Base-by-base conservation (phyloP, 176 grass and related monocot genomes). In the Cymbopogon citratus region DNA sequence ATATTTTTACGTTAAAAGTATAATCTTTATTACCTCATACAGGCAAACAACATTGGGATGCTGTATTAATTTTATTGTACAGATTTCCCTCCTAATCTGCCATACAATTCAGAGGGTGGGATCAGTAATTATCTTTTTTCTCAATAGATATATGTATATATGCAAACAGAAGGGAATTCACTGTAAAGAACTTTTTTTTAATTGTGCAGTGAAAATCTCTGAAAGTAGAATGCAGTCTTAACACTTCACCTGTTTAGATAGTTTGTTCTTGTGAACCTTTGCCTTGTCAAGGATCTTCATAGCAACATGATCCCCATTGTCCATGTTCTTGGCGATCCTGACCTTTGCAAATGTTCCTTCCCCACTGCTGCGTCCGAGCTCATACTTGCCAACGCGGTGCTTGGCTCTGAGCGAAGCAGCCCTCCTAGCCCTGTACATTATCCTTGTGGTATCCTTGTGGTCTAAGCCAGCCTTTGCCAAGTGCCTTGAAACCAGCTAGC, bases 261-360 rank as follows among this genome's bases (percentile, higher is more conserved):
- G 73, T 74, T 67, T 90, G 83, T 97, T 82, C 79, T 91, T 97
- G 51, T 90, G 77, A 78, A 97, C 88, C 76, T 94, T 97, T 34
- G 89, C 91, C 67, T 97, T 97, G 69, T 94, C 94, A 24, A 97
- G 83, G 40, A 97, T 97, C 84, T 97, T 97, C 79, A 97, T 90
- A 40, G 94, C 94, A 3, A 97, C 94, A 63, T 80, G 87, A 1
- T 94, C 91, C 26, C 63, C 79, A 0, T 85, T 91, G 41, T 97
- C 91, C 14, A 24, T 52, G 84, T 94, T 94, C 84, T 73, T 97
- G 3, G 94, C 94, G 79, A 97, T 51, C 19, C 89, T 87, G 19
- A 97, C 94, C 33, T 34, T 34, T 34, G 33, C 33, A 34, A 34
- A 34, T 34, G 33, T 34, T 34, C 33, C 33, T 34, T 34, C 33